Conservation (phyloP, 768 basidiomycete species). For the Russula compacta region DNA sequence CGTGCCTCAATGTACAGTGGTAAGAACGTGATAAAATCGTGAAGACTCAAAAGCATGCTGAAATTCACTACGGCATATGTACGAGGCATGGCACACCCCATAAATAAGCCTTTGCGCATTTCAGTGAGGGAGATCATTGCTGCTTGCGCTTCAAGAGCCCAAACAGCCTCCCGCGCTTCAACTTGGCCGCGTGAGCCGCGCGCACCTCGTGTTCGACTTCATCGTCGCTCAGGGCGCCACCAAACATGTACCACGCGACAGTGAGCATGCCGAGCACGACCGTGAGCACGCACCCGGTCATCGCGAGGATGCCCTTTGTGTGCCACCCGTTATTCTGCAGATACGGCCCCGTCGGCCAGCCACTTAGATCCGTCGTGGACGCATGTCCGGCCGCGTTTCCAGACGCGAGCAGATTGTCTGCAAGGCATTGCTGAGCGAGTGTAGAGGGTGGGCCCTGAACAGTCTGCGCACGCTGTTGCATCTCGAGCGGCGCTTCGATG, state of each 20-base stretch:
- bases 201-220: slow-evolving; percentile 71
- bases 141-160: slow-evolving; percentile 22
- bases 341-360: slow-evolving; percentile 61
- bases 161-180: slow-evolving; percentile 40
- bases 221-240: slow-evolving; percentile 63
- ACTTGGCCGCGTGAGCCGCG: slow-evolving; percentile 48
- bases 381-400: slow-evolving; percentile 87
- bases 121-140: not conserved
- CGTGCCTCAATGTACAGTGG: too few relatives aligned
- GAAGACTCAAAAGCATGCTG: too few relatives aligned
- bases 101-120: not conserved
- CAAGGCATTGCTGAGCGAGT: slow-evolving; percentile 64
- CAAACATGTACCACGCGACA: slow-evolving; percentile 81
- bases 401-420: slow-evolving; percentile 44
- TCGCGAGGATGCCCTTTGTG: slow-evolving; percentile 63
- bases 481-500: slow-evolving; percentile 67
- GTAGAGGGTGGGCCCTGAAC: slow-evolving; percentile 39
- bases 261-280: slow-evolving; percentile 75
- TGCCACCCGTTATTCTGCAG: slow-evolving; percentile 66
- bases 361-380: slow-evolving; percentile 57
- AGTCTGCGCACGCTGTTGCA: slow-evolving; percentile 42
- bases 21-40: too few relatives aligned
- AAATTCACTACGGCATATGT: too few relatives aligned
- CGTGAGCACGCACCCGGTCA: slow-evolving; percentile 69
- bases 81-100: not conserved